Evolutionary conservation across 2,329 filamentous ascomycete species (phyloP).

Genomic region (Xylariaceae sp.): DNA sequence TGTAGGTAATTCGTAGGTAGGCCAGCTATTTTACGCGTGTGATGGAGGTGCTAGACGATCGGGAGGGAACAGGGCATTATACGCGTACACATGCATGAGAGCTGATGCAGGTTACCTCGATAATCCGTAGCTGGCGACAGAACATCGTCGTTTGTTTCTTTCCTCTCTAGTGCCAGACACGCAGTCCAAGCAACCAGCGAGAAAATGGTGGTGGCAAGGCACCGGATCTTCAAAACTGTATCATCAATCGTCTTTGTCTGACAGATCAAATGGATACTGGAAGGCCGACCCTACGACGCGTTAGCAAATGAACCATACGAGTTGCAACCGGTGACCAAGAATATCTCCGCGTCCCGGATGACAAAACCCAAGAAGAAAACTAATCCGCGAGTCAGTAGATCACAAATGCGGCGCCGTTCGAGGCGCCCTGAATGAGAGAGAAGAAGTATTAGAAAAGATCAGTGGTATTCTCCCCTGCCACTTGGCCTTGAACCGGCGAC

Average conservation of each 20-base stretch:
- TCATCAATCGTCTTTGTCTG: neutral
- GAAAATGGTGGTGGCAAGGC: constrained; percentile 26
- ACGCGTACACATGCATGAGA: too few relatives aligned
- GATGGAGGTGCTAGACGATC: too few relatives aligned
- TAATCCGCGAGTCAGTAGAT: constrained; percentile 7
- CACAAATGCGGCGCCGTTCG: constrained; percentile 8
- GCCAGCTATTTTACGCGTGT: too few relatives aligned
- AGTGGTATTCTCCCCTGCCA: constrained; percentile 28
- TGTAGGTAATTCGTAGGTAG: too few relatives aligned
- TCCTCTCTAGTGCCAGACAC: constrained; percentile 27
- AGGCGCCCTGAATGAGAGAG: constrained; percentile 10
- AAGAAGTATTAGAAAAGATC: neutral
- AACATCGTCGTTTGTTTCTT: neutral
- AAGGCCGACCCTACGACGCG: neutral
- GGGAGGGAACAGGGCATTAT: too few relatives aligned
- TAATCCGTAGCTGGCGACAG: too few relatives aligned
- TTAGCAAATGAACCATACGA: constrained; percentile 7
- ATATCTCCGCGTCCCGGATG: neutral
- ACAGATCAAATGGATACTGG: neutral
- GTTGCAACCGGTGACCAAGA: neutral
- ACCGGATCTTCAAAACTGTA: constrained; percentile 5
- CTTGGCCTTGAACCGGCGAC: constrained; percentile 25
- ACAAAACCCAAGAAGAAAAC: neutral
- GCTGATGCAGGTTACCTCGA: too few relatives aligned
- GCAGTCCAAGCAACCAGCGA: constrained; percentile 25